Base-by-base conservation (phyloP, 352 stramenopile genomes). In the Phytophthora ramorum region DNA sequence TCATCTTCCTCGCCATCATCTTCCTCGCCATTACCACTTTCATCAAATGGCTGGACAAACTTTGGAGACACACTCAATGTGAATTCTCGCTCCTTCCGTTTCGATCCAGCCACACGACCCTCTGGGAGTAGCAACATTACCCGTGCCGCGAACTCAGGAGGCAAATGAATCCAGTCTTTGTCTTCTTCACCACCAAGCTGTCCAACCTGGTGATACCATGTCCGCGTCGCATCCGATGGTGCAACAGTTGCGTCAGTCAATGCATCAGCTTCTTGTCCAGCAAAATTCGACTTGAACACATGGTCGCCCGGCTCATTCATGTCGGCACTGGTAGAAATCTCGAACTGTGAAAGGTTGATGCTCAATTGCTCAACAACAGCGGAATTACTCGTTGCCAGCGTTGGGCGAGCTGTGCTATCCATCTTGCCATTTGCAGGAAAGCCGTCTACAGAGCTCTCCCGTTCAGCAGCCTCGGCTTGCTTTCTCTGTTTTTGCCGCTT, bases 401-500 rank as follows among this genome's bases (percentile, higher is more conserved):
- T 69, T 9, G 66, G 35, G 30, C 59, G 12, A 20, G 64, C 54
- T 38, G 69, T 73, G 45, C 57, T 78, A 28, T 74, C 60, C 54
- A 66, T 62, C 46, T 71, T 71, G 38, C 20, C 54, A 51, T 60
- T 60, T 17, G 2, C 32, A 44, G 17, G 34, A 24, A 47, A 41
- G 12, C 24, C 57, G 10, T 63, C 54, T 17, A 54, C 45, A 17
- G 55, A 59, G 44, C 22, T 56, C 8, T 67, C 54, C 19, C 41
- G 46, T 26, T 58, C 54, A 16, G 13, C 44, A 46, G 38, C 20
- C 34, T 32, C 64, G 22, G 37, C 55, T 53, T 87, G 75, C 47
- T 92, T 95, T 40, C 78, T 81, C 57, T 89, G 78, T 59, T 98
- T 98, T 78, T 98, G 92, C 14, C 92, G 75, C 60, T 98, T 96